Evolutionary conservation across 805 yeast species (phyloP).

Genomic region (Yarrowia sp.): DNA sequence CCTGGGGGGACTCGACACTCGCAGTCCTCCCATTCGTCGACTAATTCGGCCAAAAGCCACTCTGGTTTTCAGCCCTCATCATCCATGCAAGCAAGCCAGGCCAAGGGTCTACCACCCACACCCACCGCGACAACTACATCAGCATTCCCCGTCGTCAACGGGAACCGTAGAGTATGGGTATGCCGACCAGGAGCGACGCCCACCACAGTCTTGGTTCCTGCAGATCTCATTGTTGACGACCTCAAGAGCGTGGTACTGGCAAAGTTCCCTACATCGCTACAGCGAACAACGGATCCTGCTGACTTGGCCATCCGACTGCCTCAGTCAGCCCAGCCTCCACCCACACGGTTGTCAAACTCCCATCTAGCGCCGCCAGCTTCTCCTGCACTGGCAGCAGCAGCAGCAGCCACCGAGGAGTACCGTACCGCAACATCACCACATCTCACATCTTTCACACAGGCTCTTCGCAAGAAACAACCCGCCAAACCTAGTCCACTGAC

Average conservation of each 20-base stretch:
- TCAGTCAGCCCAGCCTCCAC: constrained; percentile 12
- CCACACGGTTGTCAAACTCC: constrained; percentile 12
- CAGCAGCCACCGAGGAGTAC: constrained; percentile 17
- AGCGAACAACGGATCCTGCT: constrained; percentile 69
- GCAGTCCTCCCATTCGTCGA: constrained; percentile 29
- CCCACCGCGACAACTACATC: background rate
- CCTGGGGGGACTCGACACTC: constrained; percentile 14
- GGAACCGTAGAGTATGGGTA: constrained; percentile 48
- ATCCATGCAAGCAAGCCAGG: constrained; percentile 16
- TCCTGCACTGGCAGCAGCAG: constrained; percentile 28
- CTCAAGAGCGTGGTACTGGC: constrained; percentile 67
- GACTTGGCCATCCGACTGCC: constrained; percentile 53
- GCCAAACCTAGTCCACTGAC: constrained; percentile 34
- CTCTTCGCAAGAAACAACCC: constrained; percentile 24
- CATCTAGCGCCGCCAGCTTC: constrained; percentile 12
- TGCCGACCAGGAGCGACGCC: constrained; percentile 55
- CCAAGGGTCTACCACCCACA: constrained; percentile 26
- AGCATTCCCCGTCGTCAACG: constrained; percentile 11
- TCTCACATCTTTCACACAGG: constrained; percentile 26
- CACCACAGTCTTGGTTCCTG: constrained; percentile 69
- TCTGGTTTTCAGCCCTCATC: constrained; percentile 1
- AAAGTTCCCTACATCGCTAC: constrained; percentile 73
- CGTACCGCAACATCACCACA: constrained; percentile 17
- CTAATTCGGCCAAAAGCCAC: constrained; percentile 6
- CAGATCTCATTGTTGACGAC: constrained; percentile 79